Base-by-base conservation (phyloP, 2,329 filamentous ascomycete genomes). In the Escovopsis weberi region DNA sequence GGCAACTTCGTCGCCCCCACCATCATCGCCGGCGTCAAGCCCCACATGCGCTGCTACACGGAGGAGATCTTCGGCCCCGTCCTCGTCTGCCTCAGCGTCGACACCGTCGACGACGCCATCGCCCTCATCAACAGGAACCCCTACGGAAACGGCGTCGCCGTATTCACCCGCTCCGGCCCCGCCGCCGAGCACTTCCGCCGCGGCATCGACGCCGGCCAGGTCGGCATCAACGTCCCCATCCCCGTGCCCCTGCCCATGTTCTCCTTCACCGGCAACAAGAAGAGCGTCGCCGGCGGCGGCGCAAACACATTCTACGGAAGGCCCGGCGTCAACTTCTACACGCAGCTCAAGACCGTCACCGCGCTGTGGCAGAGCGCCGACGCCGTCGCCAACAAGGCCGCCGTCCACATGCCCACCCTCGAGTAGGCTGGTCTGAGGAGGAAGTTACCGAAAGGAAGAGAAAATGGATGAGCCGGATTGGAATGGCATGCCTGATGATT, bases 331-430 rank as follows among this genome's bases (percentile, higher is more conserved):
- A 80, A 84, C 59, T 98, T 98, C 60, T 96, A 94, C 65, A 98
- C 91, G 3, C 91, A 96, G 67, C 75, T 84, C 58, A 96, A 98
- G 83, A 98, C 91, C 3, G 91, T 98, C 39, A 98, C 91, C 42
- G 82, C 85, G 51, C 66, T 93, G 59, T 98, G 91, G 91, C 78
- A 78, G 56, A 78, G 75, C 47, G 79, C 88, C 56, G 88, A 95
- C 66, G 88, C 86, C 1, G 74, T 91, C 39, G 80, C 78, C 43
- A 83, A 80, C 51, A 89, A 88, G 74, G 88, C 88, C 12, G 78
- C 80, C 55, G 86, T 93, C 10, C 75, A 84, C 48, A 96, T 96
- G 89, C 89, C 89, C n/a, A 46, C 45, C 19, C 43, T 46, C 32
- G 36, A 46, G 33, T 46, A 44, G 38, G 15, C 15, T 15, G 15